These are phyloP conservation scores for Metrosideros polymorpha DNA, from an alignment of 441 rosid genomes.

Conservation along the genomic window DNA sequence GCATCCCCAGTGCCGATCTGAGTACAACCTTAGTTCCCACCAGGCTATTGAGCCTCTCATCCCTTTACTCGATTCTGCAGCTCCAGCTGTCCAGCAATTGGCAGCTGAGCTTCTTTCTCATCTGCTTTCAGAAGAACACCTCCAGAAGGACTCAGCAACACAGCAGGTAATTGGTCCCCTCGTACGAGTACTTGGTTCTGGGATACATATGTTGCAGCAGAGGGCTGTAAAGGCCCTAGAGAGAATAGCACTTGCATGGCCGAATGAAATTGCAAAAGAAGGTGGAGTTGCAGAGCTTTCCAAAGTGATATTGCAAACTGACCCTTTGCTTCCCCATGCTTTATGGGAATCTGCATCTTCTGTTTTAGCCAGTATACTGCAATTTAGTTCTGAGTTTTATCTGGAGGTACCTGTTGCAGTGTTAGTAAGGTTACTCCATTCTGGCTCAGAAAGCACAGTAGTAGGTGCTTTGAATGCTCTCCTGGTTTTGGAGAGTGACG, in stretches of 20 bases:
- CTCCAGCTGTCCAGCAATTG: conserved; percentile 95
- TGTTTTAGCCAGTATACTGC: conserved; percentile 81
- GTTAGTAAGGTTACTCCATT: conserved; percentile 82
- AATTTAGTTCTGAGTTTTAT: conserved; percentile 95
- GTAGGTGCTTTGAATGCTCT: conserved; percentile 94
- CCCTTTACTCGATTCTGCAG: conserved; percentile 88
- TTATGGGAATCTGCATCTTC: conserved; percentile 99
- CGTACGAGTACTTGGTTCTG: conserved; percentile 81
- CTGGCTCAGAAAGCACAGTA: conserved; percentile 80
- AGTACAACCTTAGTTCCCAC: conserved; percentile 67
- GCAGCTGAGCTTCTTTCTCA: conserved; percentile 99
- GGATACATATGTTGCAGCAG: conserved; percentile 91
- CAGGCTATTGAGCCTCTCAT: conserved; percentile 93
- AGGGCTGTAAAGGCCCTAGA: conserved; percentile 99
- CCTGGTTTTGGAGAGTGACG: conserved; percentile 96
- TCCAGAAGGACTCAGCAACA: conserved; percentile 82
- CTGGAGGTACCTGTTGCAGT: conserved; percentile 98
- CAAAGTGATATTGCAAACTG: conserved; percentile 91
- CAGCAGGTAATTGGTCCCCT: conserved; percentile 89
- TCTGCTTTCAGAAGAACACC: conserved; percentile 78
- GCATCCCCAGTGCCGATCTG: conserved; percentile 97
- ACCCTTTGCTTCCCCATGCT: conserved; percentile 84
- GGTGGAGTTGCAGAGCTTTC: conserved; percentile 95
- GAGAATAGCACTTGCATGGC: conserved; percentile 86
- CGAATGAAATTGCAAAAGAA: conserved; percentile 96